These are phyloP conservation scores for Vaccinium macrocarpon DNA, from an alignment of 148 eudicot genomes.

Conservation along the genomic window DNA sequence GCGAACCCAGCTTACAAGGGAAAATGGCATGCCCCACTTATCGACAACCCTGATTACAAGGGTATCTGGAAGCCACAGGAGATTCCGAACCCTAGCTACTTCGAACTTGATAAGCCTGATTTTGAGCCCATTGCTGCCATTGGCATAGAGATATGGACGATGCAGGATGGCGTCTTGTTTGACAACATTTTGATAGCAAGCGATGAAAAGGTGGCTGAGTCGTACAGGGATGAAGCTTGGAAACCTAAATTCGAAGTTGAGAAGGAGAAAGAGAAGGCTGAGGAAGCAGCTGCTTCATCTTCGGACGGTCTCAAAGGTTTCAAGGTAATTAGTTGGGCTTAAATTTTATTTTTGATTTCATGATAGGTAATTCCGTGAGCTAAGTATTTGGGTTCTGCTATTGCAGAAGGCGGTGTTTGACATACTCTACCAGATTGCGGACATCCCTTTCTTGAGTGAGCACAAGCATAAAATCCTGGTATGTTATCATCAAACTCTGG, in stretches of 20 bases:
- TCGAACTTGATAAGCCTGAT: conserved; percentile 71
- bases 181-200: conserved; percentile 81
- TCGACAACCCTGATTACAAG: conserved; percentile 88
- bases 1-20: conserved; percentile 91
- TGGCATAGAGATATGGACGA: conserved; percentile 97
- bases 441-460: conserved; percentile 70
- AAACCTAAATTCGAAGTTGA: conserved; percentile 78
- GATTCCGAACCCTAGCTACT: conserved; percentile 81
- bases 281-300: conserved; percentile 50
- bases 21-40: conserved; percentile 79
- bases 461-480: conserved; percentile 69
- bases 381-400: neutral
- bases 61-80: conserved; percentile 92
- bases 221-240: conserved; percentile 61
- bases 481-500: conserved; percentile 17
- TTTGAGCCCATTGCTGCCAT: conserved; percentile 93
- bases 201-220: conserved; percentile 72
- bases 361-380: neutral
- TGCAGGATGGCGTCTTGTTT: conserved; percentile 89
- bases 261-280: conserved; percentile 86
- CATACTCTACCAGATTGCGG: conserved; percentile 80
- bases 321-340: conserved; percentile 49
- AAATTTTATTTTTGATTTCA: neutral
- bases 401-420: conserved; percentile 86
- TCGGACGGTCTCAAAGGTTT: conserved; percentile 57